Evolutionary conservation across 352 stramenopile species (phyloP).

Genomic region (Phytophthora cactorum): DNA sequence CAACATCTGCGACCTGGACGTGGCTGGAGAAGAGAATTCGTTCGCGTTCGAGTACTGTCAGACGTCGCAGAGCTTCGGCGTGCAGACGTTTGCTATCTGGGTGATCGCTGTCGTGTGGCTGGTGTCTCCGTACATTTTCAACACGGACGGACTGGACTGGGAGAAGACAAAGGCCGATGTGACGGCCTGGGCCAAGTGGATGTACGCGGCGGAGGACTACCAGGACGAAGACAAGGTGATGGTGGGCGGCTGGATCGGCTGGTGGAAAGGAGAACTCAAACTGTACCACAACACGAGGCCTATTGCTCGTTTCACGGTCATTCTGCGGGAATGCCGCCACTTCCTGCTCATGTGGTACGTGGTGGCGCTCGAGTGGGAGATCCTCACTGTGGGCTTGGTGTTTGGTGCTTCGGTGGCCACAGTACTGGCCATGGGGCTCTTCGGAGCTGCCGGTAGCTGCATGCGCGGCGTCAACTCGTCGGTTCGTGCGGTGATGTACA

Average conservation of each 20-base stretch:
- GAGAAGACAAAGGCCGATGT: constrained; percentile 87
- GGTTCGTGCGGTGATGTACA: constrained; percentile 61
- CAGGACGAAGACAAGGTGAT: constrained; percentile 70
- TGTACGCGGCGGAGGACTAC: constrained; percentile 77
- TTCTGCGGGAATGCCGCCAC: constrained; percentile 80
- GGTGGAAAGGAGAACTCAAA: constrained; percentile 83
- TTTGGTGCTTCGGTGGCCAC: constrained; percentile 62
- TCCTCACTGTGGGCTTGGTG: constrained; percentile 58
- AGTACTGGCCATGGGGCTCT: constrained; percentile 60
- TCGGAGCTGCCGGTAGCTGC: constrained; percentile 39
- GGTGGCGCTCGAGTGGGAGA: constrained; percentile 70
- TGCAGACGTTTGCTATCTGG: constrained; percentile 86
- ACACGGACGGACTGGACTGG: constrained; percentile 86
- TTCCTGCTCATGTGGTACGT: constrained; percentile 90
- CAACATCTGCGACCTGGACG: constrained; percentile 55
- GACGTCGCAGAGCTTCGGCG: constrained; percentile 77
- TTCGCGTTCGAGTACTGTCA: constrained; percentile 71
- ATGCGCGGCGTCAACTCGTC: constrained; percentile 47
- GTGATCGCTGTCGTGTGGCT: constrained; percentile 78
- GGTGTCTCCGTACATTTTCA: constrained; percentile 84
- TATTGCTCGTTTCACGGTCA: constrained; percentile 76
- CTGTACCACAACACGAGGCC: constrained; percentile 75
- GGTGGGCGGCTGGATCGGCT: constrained; percentile 77
- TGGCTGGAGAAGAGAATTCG: constrained; percentile 48
- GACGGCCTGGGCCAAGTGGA: constrained; percentile 76